These are phyloP conservation scores for Tylopilus sp. DNA, from an alignment of 1,284 basidiomycete genomes.

Conservation along the genomic window DNA sequence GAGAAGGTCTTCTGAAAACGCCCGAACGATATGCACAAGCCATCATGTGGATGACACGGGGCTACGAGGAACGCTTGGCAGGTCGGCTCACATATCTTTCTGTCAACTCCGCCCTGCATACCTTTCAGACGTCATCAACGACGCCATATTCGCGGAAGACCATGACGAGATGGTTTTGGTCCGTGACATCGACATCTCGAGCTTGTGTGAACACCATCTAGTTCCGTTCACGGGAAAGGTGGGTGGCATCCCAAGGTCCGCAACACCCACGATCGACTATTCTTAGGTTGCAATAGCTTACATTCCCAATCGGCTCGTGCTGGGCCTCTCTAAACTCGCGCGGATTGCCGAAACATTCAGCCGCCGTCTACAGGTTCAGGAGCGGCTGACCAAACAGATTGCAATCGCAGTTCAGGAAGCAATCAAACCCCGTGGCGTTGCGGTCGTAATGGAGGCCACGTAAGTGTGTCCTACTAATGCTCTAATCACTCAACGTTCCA, in stretches of 20 bases:
- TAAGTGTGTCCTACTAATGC: constrained; percentile 44
- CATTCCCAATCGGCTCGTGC: constrained; percentile 93
- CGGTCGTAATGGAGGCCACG: constrained; percentile 99
- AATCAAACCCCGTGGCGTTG: constrained; percentile 96
- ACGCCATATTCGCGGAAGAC: constrained; percentile 98
- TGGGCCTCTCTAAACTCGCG: constrained; percentile 97
- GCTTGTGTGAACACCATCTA: constrained; percentile 97
- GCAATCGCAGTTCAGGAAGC: constrained; percentile 97
- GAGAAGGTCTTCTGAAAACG: constrained; percentile 88
- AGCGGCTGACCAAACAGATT: constrained; percentile 96
- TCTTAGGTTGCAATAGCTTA: constrained; percentile 77
- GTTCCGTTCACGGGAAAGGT: constrained; percentile 99
- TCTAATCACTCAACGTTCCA: constrained; percentile 16
- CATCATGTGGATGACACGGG: constrained; percentile 98
- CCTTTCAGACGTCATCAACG: constrained; percentile 89
- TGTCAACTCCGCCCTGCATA: constrained; percentile 10
- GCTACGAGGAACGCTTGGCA: constrained; percentile 93
- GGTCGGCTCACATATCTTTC: constrained; percentile 46
- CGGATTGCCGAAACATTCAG: constrained; percentile 98
- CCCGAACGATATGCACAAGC: constrained; percentile 97
- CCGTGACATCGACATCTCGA: constrained; percentile 95
- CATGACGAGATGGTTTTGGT: constrained; percentile 99
- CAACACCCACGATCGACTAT: constrained; percentile 19
- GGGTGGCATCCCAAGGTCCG: constrained; percentile 32
- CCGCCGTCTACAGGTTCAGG: constrained; percentile 94